Conservation (phyloP, 495 filamentous ascomycete species). For the Achaetomiella virescens region DNA sequence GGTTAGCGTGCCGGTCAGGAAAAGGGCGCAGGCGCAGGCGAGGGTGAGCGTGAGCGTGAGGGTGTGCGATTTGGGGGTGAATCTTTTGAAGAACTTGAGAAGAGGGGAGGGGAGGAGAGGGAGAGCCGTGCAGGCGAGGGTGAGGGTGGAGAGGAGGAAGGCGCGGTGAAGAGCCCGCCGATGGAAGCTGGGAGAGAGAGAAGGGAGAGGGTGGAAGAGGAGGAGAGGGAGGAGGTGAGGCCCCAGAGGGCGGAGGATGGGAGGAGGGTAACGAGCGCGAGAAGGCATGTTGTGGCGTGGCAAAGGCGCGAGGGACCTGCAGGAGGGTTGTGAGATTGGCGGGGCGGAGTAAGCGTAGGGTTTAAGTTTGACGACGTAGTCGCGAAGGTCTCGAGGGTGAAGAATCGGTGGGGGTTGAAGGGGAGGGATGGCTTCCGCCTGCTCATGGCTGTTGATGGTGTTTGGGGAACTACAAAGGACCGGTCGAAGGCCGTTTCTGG, state of each 20-base stretch:
- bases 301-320: constrained; percentile 38
- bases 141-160: constrained; percentile 31
- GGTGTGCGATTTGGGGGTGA: constrained; percentile 23
- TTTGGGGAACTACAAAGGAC: constrained; percentile 22
- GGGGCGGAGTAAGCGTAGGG: constrained; percentile 30
- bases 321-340: constrained; percentile 26
- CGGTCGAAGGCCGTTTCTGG: constrained; percentile 48
- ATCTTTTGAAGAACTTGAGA: constrained; percentile 2
- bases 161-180: constrained; percentile 39
- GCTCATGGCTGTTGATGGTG: constrained; percentile 24
- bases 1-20: constrained; percentile 34
- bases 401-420: constrained; percentile 23
- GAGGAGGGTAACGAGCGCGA: constrained; percentile 38
- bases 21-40: constrained; percentile 29
- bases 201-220: constrained; percentile 42
- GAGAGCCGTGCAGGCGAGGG: constrained; percentile 23
- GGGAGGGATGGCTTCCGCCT: constrained; percentile 28
- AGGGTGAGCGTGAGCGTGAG: constrained; percentile 29
- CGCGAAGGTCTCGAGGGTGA: constrained; percentile 24
- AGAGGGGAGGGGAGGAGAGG: constrained; percentile 2
- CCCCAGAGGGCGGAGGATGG: constrained; percentile 40
- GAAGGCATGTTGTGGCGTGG: constrained; percentile 38
- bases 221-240: constrained; percentile 39
- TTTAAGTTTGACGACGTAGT: constrained; percentile 36
- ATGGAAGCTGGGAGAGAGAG: constrained; percentile 32